phyloP scores from a whole-genome alignment of 1,284 basidiomycete genomes.

The Sporisorium iseilematis-ciliati region DNA sequence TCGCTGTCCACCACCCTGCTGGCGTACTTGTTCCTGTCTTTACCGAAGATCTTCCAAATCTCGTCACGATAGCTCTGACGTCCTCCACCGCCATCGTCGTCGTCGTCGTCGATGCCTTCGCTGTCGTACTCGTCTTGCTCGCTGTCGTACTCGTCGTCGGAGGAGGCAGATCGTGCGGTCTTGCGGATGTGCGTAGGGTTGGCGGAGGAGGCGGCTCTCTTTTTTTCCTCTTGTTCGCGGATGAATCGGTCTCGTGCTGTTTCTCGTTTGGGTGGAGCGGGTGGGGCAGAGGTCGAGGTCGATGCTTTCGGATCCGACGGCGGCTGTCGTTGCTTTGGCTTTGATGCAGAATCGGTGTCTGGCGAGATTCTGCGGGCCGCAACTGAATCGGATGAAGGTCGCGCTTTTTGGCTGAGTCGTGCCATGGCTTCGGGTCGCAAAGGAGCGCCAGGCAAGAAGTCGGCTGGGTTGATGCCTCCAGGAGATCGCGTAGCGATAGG shows the following conservation, averaged over 20 bases:
- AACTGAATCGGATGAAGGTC: not conserved
- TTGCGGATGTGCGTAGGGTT: not conserved
- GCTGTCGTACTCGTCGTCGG: slow-evolving; percentile 34
- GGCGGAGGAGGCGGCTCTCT: slow-evolving; percentile 28
- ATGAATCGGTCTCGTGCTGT: slow-evolving; percentile 61
- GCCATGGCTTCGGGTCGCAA: slow-evolving; percentile 36
- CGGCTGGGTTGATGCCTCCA: slow-evolving; percentile 54
- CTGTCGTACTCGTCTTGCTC: slow-evolving; percentile 48
- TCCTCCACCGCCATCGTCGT: slow-evolving; percentile 34
- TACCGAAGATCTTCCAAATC: slow-evolving; percentile 66
- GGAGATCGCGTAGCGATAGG: slow-evolving; percentile 15
- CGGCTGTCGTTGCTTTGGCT: slow-evolving; percentile 8
- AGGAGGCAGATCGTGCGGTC: slow-evolving; percentile 4
- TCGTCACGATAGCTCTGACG: slow-evolving; percentile 49
- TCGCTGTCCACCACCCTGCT: slow-evolving; percentile 60
- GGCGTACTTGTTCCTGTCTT: slow-evolving; percentile 57
- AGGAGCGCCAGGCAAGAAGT: slow-evolving; percentile 56
- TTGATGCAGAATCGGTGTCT: slow-evolving; percentile 15
- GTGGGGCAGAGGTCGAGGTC: slow-evolving; percentile 9
- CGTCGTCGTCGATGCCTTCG: slow-evolving; percentile 40
- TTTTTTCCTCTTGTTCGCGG: slow-evolving; percentile 57
- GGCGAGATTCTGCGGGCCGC: slow-evolving; percentile 17
- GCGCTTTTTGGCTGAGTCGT: slow-evolving; percentile 32
- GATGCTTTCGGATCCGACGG: slow-evolving; percentile 9
- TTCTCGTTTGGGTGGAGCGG: slow-evolving; percentile 39